Evolutionary conservation across 2,329 filamentous ascomycete genomes (phyloP).

Genomic region (Tolypocladium inflatum): DNA sequence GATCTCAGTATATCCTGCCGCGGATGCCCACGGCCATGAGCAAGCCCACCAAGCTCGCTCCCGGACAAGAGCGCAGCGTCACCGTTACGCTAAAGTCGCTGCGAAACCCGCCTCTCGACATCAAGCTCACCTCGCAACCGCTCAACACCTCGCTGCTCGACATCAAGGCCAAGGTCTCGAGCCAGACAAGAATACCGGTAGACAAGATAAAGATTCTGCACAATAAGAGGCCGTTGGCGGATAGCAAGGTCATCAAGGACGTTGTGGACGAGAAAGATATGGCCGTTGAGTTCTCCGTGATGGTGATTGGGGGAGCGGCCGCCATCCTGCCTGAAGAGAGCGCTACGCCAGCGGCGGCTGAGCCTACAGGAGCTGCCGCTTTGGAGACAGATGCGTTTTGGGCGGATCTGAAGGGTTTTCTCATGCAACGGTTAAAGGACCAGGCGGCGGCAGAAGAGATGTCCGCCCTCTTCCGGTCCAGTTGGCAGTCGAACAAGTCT

Average conservation of each 20-base stretch:
- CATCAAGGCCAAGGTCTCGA: slow-evolving; percentile 61
- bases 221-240: slow-evolving; percentile 76
- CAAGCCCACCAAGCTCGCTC: slow-evolving; percentile 37
- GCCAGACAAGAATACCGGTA: slow-evolving; percentile 52
- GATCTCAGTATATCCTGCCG: slow-evolving; percentile 58
- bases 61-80: slow-evolving; percentile 41
- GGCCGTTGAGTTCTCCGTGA: slow-evolving; percentile 68
- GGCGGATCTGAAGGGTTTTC: slow-evolving; percentile 71
- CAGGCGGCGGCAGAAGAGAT: slow-evolving; percentile 54
- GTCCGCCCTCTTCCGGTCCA: slow-evolving; percentile 56
- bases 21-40: slow-evolving; percentile 51
- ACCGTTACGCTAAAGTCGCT: slow-evolving; percentile 63
- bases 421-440: slow-evolving; percentile 71
- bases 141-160: slow-evolving; percentile 68
- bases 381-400: slow-evolving; percentile 72
- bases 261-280: slow-evolving; percentile 43
- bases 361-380: slow-evolving; percentile 43
- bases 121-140: slow-evolving; percentile 54
- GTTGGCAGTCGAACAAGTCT: slow-evolving; percentile 49
- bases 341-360: slow-evolving; percentile 14
- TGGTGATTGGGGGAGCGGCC: slow-evolving; percentile 69
- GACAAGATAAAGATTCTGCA: slow-evolving; percentile 79
- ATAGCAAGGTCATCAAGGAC: slow-evolving; percentile 70
- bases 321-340: slow-evolving; percentile 31
- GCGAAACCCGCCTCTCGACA: slow-evolving; percentile 62